Base-by-base conservation (phyloP, 202 grass and related monocot genomes). In the Bolboschoenoplectus hybrid region DNA sequence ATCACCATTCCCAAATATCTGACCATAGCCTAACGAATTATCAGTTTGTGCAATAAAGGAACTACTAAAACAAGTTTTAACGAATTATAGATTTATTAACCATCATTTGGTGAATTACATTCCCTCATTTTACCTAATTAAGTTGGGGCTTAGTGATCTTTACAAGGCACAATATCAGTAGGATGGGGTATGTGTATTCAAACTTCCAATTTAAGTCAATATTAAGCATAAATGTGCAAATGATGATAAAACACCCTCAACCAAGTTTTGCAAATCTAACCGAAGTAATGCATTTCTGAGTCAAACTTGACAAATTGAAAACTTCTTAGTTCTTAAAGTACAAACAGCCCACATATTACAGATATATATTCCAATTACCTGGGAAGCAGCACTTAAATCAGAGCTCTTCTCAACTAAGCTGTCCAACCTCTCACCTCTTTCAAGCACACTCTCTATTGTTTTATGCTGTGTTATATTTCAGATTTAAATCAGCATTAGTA, bases 361-460 rank as follows among this genome's bases (percentile, higher is more conserved):
- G 87, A 88, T 4, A 91, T 67, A 81, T 51, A 73, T 43, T 80
- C 2, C 26, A 63, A 83, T 91, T 94, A 98, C 95, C 89, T 98
- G 95, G 41, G 95, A 98, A 82, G 95, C 91, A 68, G 93, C 90
- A 85, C 95, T 98, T 20, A 98, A 87, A 70, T 98, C 95, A 65
- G 95, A 98, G 51, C 95, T 98, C 86, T 98, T 98, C 88, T 98
- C 95, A 55, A 98, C 95, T 81, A 98, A 91, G 86, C 95, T 98
- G 89, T 98, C 95, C 87, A 98, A 86, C 45, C 76, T 92, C 89
- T 98, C 95, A 56, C 93, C 95, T 87, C 95, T 93, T 87, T 20
- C 77, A 51, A 98, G 93, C 50, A 95, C 95, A 86, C 91, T 98
- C 55, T 98, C 95, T 72, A 95, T 98, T 82, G 95, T 98, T 89